Percentiles rank a stretch among this genome's conserved stretches.
These are phyloP conservation scores for Crithidia bombi DNA, from an alignment of 208 protist species.

Conservation along the genomic window DNA sequence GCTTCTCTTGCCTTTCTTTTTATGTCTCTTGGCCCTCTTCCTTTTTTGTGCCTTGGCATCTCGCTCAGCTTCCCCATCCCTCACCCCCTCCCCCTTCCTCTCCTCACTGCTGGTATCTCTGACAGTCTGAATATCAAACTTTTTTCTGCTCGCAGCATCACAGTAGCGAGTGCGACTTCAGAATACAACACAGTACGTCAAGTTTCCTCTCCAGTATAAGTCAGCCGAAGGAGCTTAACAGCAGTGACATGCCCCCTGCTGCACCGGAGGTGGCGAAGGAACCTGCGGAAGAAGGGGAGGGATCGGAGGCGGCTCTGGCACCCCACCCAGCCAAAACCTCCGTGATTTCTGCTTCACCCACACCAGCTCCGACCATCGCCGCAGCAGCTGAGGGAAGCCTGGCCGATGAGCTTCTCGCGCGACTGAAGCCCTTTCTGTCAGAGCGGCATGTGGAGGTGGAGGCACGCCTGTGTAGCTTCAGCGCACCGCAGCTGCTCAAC, in stretches of 20 bases:
- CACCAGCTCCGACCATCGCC: background rate
- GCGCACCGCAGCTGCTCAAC: background rate
- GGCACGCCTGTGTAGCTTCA: slow-evolving; percentile 61
- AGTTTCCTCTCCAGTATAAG: no score
- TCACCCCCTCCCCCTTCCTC: no score
- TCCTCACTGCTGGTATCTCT: no score
- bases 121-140: no score
- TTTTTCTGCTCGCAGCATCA: no score
- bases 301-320: background rate
- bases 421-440: slow-evolving; percentile 31
- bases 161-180: no score
- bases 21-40: no score
- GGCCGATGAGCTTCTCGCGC: slow-evolving; percentile 33
- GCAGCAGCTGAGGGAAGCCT: background rate
- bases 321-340: background rate
- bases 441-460: slow-evolving; percentile 67
- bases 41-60: no score
- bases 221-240: no score
- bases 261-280: background rate
- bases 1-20: no score
- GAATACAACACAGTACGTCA: no score
- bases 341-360: background rate
- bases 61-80: no score
- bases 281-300: background rate
- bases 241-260: slow-evolving; percentile 3